Base-by-base conservation (phyloP, 345 rosid species). In the Ailanthus altissimus region DNA sequence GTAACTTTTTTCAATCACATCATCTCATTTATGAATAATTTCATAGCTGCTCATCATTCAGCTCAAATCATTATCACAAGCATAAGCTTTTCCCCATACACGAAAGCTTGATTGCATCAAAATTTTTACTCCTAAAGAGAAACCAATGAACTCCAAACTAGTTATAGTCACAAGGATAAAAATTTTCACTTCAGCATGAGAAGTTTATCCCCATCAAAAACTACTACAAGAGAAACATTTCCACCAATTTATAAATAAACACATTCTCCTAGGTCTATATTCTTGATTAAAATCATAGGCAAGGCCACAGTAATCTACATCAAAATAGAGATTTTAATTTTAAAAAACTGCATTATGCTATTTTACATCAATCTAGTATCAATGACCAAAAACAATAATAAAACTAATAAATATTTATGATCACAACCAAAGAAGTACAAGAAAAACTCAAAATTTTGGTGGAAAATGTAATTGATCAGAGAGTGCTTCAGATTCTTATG, bases 221-320 rank as follows among this genome's bases (percentile, higher is more conserved):
- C n/a, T 5, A 46, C 38, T 46, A 10, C 72, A 67, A 8, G 20
- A 46, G 72, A 45, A 26, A 67, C 28, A 46, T 61, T 59, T 45
- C 69, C 25, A 73, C 54, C 15, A 42, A 2, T 11, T 56, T 25
- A 14, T 21, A 15, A 14, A 58, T 15, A 57, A 46, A 42, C 18
- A 25, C 65, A 43, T 43, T 25, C 38, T 45, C 67, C 16, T 1
- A 0, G 13, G 12, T 7, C n/a, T 14, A 43, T 54, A 58, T 40
- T 64, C 63, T 75, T n/a, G 16, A 73, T 43, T 26, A 42, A 64
- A 42, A 64, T 62, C 68, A 28, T 12, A 38, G 70, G 25, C 42
- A 53, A 49, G 36, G 42, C 9, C 59, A 16, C 40, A 23, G 36
- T 13, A 64, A n/a, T n/a, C 28, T 38, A 16, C 61, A 21, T 51